Base-by-base conservation (phyloP, 371 early-diverging fungal genomes). In the Rhizopus stolonifer region DNA sequence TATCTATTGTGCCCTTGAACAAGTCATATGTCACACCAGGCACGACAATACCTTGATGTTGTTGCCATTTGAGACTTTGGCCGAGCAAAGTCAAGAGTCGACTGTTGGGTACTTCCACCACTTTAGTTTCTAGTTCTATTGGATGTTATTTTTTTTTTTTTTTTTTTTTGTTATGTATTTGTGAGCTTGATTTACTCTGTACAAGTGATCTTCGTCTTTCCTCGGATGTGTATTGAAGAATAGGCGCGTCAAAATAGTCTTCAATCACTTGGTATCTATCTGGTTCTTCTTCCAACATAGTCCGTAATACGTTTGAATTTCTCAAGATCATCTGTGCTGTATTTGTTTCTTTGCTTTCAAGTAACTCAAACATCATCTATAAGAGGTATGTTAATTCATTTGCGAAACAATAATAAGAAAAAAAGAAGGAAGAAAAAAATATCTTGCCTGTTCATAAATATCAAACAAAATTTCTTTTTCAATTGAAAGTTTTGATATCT, bases 381-480 rank as follows among this genome's bases (percentile, higher is more conserved):
- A 46, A 46, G 47, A 2, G 11, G 9, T 17, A 21, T 24, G 14
- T 2, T 8, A 19, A 15, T 18, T n/a, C n/a, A 21, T 3, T 29
- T 9, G 21, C 17, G 21, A 14, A 14, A 8, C 26, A 1, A 15
- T 24, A 22, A 4, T 6, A 23, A 5, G 14, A 0, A 17, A n/a
- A n/a, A n/a, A n/a, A n/a, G n/a, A n/a, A n/a, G n/a, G n/a, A n/a
- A n/a, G n/a, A n/a, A n/a, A n/a, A n/a, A n/a, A n/a, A n/a, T n/a
- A n/a, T n/a, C 15, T 17, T 4, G 92, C 92, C 71, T 94, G 95
- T 66, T 96, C 95, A 66, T 94, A 94, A 1, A 96, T 76, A 60
- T 92, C 92, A 36, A 89, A 69, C 29, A 92, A 74, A 44, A 86
- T 85, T 31, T 70, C 70, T 10, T 71, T 78, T 10, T 88, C 76